phyloP scores from a whole-genome alignment of 2,329 filamentous ascomycete species.

The Reticulascus tulasneorum region DNA sequence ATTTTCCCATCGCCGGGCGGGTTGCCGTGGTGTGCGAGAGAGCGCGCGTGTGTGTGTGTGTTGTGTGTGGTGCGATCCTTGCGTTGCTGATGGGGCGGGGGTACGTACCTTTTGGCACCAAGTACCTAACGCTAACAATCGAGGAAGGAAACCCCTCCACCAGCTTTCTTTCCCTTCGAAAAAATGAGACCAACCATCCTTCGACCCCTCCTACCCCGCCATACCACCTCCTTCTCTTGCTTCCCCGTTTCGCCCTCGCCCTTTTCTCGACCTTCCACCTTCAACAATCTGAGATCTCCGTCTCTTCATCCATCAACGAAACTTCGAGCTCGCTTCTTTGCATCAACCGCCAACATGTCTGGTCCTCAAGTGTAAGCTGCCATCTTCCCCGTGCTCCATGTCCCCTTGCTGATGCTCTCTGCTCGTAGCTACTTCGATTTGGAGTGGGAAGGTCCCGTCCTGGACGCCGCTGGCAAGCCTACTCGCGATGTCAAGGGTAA shows the following conservation, averaged over 20 bases:
- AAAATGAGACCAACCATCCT: constrained; percentile 19
- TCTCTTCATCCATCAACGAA: constrained; percentile 16
- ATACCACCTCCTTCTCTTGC: constrained; percentile 16
- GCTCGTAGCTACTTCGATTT: constrained; percentile 64
- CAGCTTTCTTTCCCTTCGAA: constrained; percentile 12
- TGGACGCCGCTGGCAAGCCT: constrained; percentile 56
- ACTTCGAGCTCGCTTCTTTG: constrained; percentile 39
- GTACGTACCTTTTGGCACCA: too few species aligned
- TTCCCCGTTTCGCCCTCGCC: constrained; percentile 17
- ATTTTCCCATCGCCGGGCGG: constrained; percentile 9
- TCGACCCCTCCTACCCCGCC: constrained; percentile 19
- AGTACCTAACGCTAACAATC: constrained; percentile 17
- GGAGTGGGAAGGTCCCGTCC: constrained; percentile 66
- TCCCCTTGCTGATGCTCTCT: constrained; percentile 14
- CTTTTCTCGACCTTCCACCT: constrained; percentile 19
- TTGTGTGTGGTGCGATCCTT: too few species aligned
- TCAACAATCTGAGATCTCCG: constrained; percentile 14
- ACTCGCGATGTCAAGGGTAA: constrained; percentile 58
- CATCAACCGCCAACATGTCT: constrained; percentile 67
- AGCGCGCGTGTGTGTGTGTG: too few species aligned
- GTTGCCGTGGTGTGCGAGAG: too few species aligned
- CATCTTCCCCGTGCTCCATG: constrained; percentile 7
- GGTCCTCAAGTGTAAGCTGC: constrained; percentile 61
- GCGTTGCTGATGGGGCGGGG: too few species aligned
- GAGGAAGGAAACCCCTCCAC: constrained; percentile 17